Evolutionary conservation across 768 basidiomycete species (phyloP), one percentile per base, ranked within the genome.

Genomic region (Auricularia cornea): DNA sequence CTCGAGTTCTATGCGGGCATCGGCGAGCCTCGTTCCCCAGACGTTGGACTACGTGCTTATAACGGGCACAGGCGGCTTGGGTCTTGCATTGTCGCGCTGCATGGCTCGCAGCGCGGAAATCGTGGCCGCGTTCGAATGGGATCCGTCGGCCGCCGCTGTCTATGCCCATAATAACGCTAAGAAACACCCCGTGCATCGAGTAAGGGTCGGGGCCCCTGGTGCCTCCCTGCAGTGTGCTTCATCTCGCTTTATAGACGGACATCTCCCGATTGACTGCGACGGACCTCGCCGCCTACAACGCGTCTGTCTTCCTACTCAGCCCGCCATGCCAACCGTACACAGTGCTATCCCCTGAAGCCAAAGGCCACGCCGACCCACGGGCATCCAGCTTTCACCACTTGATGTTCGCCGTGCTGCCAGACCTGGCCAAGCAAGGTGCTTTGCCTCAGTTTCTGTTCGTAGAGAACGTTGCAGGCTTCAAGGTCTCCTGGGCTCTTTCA

Each of bases 311-410:
- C 90, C 80, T 92, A 20, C 72, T 91, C 54, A 92, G 90, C 0
- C 91, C 90, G 4, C 84, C 90, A 6, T 93, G 90, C 71, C 90
- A 92, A 69, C 91, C 91, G 0, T 92, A 92, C 68, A 92, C 91
- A 0, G 82, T 90, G 2, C 75, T 93, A 60, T 91, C 90, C 69
- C 85, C 88, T 3, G 76, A 80, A 16, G 87, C 88, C 10, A 86
- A 86, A 75, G 89, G 88, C 11, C 82, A 81, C 8, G 74, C 75
- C 12, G 91, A 93, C 75, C 87, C 90, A 12, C 83, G 90, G 16
- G 90, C 90, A 8, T 78, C 79, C 65, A 89, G 88, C 0, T 93
- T 92, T 72, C 77, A 91, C 26, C 84, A 89, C 71, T 80, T 93
- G 41, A 76, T 91, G 48, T 78, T 83, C 64, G 70, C 72, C 29